These are phyloP conservation scores for Hymenoscyphus fructigenus DNA, from an alignment of 2,329 filamentous ascomycete genomes.

Conservation along the genomic window DNA sequence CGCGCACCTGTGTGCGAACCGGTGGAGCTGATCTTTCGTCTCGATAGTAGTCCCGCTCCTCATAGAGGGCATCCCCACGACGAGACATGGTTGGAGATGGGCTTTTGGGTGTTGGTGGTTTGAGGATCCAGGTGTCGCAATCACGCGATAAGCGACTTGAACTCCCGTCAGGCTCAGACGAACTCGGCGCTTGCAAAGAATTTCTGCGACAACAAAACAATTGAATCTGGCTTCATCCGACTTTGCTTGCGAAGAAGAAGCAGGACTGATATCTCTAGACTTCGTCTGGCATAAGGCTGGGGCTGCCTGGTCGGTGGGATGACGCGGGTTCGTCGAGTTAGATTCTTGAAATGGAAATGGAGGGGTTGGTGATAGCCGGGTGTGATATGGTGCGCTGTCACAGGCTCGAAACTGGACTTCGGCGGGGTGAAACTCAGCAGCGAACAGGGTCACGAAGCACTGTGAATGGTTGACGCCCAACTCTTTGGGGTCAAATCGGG, in stretches of 20 bases:
- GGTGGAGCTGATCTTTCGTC: constrained; percentile 23
- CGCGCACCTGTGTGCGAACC: constrained; percentile 28
- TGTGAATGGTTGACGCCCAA: neutral
- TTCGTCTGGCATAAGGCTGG: constrained; percentile 18
- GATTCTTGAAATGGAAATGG: constrained; percentile 18
- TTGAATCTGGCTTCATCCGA: neutral
- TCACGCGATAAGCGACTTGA: constrained; percentile 1
- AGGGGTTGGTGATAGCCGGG: constrained; percentile 22
- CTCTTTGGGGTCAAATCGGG: neutral
- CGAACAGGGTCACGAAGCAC: neutral
- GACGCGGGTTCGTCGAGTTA: constrained; percentile 19
- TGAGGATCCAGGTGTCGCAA: neutral
- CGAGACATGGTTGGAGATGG: constrained; percentile 22
- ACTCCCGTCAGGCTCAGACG: neutral
- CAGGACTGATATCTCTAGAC: neutral
- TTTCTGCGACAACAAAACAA: neutral
- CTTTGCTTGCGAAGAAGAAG: constrained; percentile 1
- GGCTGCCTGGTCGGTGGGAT: constrained; percentile 21
- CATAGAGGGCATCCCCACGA: constrained; percentile 24
- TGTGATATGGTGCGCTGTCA: constrained; percentile 25
- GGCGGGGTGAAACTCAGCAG: constrained; percentile 19
- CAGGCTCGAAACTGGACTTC: constrained; percentile 18
- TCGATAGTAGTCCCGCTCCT: constrained; percentile 33
- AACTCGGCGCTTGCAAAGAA: neutral
- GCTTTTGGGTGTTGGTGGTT: neutral